Evolutionary conservation across 2,329 filamentous ascomycete genomes (phyloP).

Genomic region (Aspergillus uvarum): DNA sequence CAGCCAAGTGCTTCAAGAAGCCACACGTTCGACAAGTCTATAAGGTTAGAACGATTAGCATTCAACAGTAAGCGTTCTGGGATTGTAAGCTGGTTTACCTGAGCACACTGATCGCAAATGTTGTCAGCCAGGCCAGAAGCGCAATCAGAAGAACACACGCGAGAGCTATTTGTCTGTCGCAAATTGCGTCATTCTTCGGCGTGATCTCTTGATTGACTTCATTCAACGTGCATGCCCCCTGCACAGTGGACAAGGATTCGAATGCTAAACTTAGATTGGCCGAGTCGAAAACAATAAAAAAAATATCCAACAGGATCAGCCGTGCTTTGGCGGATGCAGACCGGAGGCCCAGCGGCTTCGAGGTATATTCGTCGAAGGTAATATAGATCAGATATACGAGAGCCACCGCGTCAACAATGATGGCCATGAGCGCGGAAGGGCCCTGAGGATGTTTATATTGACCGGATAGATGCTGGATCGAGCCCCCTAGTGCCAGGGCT

Average conservation of each 20-base stretch:
- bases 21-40: conserved; percentile 42
- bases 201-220: conserved; percentile 35
- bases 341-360: conserved; percentile 85
- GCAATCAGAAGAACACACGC: conserved; percentile 77
- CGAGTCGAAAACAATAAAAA: conserved; percentile 97
- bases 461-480: conserved; percentile 66
- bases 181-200: conserved; percentile 52
- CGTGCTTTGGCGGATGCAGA: conserved; percentile 81
- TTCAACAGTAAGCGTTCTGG: not conserved
- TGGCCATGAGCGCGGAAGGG: conserved; percentile 81
- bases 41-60: conserved; percentile 26
- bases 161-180: conserved; percentile 66
- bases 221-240: conserved; percentile 58
- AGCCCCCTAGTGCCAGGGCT: conserved; percentile 74
- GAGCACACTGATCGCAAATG: conserved; percentile 82
- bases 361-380: conserved; percentile 94
- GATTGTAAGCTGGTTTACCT: conserved; percentile 46
- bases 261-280: conserved; percentile 90
- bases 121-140: conserved; percentile 84
- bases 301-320: conserved; percentile 84
- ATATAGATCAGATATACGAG: conserved; percentile 90
- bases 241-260: conserved; percentile 68
- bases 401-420: conserved; percentile 84
- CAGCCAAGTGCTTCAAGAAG: conserved; percentile 12
- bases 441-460: conserved; percentile 55